Base-by-base conservation (phyloP, 2,329 filamentous ascomycete genomes). In the Dothideomycetes sp. region DNA sequence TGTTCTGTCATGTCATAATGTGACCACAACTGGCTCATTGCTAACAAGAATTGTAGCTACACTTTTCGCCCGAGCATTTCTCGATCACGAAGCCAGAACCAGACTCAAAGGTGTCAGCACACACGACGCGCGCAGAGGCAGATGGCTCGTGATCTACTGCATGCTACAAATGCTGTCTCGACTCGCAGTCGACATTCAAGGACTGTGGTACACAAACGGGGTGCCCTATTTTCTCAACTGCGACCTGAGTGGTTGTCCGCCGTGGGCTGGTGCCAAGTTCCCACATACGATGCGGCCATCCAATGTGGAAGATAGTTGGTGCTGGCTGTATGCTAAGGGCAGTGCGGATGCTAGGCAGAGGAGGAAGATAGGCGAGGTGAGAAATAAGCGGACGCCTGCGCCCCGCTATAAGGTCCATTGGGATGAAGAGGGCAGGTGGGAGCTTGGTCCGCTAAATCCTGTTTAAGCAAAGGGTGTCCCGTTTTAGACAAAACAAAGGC, bases 111-210 rank as follows among this genome's bases (percentile, higher is more conserved):
- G 49, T 15, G 45, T 51, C 24, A 54, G 60, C 1, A 59, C 61
- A 3, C 55, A 57, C 15, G 60, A 64, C 46, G 62, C 61, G 27
- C 61, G 63, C 14, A 56, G 64, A 19, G 63, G 63, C 14, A 59
- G 61, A 11, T 66, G 63, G 63, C 50, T 66, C 16, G 57, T 65
- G 5, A 47, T 66, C 18, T 64, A 65, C 41, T 59, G 56, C 27
- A 54, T 62, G 33, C 46, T 66, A 2, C 63, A 66, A 46, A 52
- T 62, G 7, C 53, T 66, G 3, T 62, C 61, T 8, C 61, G 53
- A 2, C 47, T 66, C 4, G 62, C 62, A 9, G 61, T 65, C 38
- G 62, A 65, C 38, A 57, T 60, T 0, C 52, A 54, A 18, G 56
- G 54, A 4, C 53, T 66, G 27, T 57, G 54, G 18, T 57, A 60